phyloP scores from a whole-genome alignment of 2,329 filamentous ascomycete genomes.

The Fonsecaea nubica region DNA sequence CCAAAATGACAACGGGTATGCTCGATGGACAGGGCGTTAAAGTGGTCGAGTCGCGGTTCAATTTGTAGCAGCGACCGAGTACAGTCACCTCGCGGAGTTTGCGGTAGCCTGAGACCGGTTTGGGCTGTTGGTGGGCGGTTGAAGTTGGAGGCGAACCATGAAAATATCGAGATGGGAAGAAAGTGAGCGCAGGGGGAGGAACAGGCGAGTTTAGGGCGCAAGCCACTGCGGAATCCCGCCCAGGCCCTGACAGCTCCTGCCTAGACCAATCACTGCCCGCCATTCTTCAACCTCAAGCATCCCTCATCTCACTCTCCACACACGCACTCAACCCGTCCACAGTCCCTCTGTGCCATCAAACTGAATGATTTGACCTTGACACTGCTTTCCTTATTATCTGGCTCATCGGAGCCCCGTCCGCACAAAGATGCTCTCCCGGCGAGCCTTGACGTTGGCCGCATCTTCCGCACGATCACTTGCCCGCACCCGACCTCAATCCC shows the following conservation, averaged over 20 bases:
- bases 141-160: conserved; percentile 28
- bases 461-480: conserved; percentile 43
- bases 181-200: conserved; percentile 23
- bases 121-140: conserved; percentile 46
- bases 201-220: conserved; percentile 10
- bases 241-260: conserved; percentile 11
- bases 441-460: conserved; percentile 48
- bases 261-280: conserved; percentile 30
- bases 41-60: conserved; percentile 49
- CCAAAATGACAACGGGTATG: conserved; percentile 32
- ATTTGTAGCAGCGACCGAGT: conserved; percentile 46
- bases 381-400: conserved; percentile 19
- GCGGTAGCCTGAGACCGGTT: conserved; percentile 53
- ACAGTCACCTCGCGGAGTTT: conserved; percentile 49
- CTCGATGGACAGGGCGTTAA: conserved; percentile 48
- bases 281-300: conserved; percentile 28
- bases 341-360: not conserved
- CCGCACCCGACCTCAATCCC: conserved; percentile 17
- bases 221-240: not conserved
- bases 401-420: conserved; percentile 22
- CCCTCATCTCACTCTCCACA: conserved; percentile 18
- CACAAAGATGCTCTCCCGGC: conserved; percentile 54
- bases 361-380: conserved; percentile 24
- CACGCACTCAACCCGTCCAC: not conserved
- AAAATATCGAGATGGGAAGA: conserved; percentile 31